phyloP scores from a whole-genome alignment of 257 asterid species.

The Lithospermum erythrorhizon region DNA sequence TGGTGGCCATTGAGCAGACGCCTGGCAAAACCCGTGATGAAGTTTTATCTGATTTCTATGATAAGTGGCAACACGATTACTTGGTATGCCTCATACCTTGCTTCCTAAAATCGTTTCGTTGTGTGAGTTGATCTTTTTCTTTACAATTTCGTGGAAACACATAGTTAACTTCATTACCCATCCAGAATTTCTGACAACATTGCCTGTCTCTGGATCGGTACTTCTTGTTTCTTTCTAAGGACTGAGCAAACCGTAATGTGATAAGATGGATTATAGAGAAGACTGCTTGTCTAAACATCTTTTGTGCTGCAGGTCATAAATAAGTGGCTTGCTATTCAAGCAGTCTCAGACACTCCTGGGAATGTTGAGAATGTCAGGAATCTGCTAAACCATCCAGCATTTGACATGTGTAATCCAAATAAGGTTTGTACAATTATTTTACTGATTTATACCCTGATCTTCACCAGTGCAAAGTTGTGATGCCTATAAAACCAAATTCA shows the following conservation, averaged over 20 bases:
- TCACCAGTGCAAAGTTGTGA: background rate
- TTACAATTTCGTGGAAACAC: background rate
- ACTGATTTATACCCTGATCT: background rate
- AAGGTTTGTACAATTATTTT: constrained; percentile 31
- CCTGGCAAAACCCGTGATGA: constrained; percentile 64
- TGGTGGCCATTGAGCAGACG: constrained; percentile 73
- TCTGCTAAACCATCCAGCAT: constrained; percentile 60
- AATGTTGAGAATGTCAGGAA: constrained; percentile 68
- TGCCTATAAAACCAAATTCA: background rate
- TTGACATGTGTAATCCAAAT: constrained; percentile 74
- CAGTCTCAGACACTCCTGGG: constrained; percentile 55
- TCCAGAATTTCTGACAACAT: no score
- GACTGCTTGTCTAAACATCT: background rate
- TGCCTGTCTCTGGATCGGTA: background rate
- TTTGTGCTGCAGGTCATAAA: constrained; percentile 43
- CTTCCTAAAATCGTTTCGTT: background rate
- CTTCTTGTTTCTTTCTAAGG: background rate
- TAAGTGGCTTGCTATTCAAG: constrained; percentile 76
- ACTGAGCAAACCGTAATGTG: background rate
- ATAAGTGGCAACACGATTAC: constrained; percentile 78
- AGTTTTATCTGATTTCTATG: constrained; percentile 72
- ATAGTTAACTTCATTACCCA: no score
- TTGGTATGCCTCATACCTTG: constrained; percentile 42
- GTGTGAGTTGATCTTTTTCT: background rate
- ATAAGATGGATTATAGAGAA: background rate